Evolutionary conservation across 1,284 basidiomycete species (phyloP), one percentile per base, ranked within the genome.

Genomic region (Rhodofomes roseus): DNA sequence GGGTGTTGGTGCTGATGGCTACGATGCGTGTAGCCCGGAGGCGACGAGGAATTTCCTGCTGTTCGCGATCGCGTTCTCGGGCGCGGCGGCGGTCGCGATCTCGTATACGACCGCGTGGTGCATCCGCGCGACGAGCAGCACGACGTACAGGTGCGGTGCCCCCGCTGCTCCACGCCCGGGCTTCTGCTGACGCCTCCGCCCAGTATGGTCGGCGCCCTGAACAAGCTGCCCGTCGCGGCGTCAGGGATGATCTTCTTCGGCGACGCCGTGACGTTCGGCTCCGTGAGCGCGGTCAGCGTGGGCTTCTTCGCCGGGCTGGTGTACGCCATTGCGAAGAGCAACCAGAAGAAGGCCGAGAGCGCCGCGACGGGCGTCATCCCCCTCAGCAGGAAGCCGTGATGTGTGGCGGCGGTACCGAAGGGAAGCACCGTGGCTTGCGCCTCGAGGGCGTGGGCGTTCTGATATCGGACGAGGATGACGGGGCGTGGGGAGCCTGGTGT

Each of bases 21-120:
- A 5, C 8, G 53, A 18, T 53, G 34, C 22, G 53, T 55, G 20
- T 71, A 96, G 94, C 82, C 96, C 97, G 14, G 79, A 82, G 53
- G 89, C 92, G 65, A 93, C 90, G 51, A 86, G 96, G 56, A 82
- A 80, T 55, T 79, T 95, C 66, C 80, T 99, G 54, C 77, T 99
- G 25, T 89, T 84, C 60, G 92, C 95, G 6, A 98, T 99, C 71
- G 89, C 87, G 7, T 95, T 99, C 76, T 98, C 96, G 23, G 97
- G 97, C 14, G 94, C 95, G 1, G 96, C 94, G 8, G 97, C 97
- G 11, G 96, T 98, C 34, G 93, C 95, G 57, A 99, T 99, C 70
- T 96, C 95, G 34, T 99, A 96, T 76, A 96, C 95, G 6, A 99
- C 97, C 14, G 97, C 97, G 11, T 99, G 97, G 97, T 99, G 97